phyloP scores from a whole-genome alignment of 495 filamentous ascomycete species.

The Daldinia vernicosa region DNA sequence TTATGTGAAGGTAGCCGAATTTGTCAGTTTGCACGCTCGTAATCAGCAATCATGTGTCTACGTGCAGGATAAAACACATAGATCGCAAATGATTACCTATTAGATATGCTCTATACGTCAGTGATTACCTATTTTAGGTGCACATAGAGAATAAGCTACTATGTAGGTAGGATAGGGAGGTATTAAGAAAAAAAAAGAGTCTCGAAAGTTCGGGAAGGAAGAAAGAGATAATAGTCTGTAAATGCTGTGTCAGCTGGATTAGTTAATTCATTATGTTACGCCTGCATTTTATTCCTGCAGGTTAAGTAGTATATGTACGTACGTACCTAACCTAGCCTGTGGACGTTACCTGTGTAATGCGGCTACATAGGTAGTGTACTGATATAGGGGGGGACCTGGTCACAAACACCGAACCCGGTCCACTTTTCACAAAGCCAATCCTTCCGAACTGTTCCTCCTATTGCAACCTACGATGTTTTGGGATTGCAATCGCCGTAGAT shows the following conservation, averaged over 20 bases:
- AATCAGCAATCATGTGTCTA: slow-evolving; percentile 36
- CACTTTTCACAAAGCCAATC: background rate
- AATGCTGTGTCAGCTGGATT: slow-evolving; percentile 28
- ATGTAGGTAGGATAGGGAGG: too few species aligned
- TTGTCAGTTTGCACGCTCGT: background rate
- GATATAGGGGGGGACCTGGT: background rate
- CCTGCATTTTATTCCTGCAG: background rate
- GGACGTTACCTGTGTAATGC: too few species aligned
- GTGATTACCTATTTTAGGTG: slow-evolving; percentile 7
- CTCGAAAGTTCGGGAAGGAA: slow-evolving; percentile 28
- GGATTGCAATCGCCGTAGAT: slow-evolving; percentile 24
- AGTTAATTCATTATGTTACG: background rate
- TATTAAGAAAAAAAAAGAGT: background rate
- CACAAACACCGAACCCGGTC: slow-evolving; percentile 29
- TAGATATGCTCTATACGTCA: slow-evolving; percentile 9
- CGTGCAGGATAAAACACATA: slow-evolving; percentile 14
- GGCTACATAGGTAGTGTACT: background rate
- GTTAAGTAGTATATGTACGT: background rate
- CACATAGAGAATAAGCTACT: slow-evolving; percentile 25
- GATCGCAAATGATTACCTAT: slow-evolving; percentile 42
- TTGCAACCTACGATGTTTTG: background rate
- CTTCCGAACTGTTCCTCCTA: background rate
- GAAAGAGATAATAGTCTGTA: background rate
- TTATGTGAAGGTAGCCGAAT: slow-evolving; percentile 1
- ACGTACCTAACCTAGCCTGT: too few species aligned